Evolutionary conservation across 116 monocot genomes (phyloP), one percentile per base, ranked within the genome.

Genomic region (Posidonia oceanica): DNA sequence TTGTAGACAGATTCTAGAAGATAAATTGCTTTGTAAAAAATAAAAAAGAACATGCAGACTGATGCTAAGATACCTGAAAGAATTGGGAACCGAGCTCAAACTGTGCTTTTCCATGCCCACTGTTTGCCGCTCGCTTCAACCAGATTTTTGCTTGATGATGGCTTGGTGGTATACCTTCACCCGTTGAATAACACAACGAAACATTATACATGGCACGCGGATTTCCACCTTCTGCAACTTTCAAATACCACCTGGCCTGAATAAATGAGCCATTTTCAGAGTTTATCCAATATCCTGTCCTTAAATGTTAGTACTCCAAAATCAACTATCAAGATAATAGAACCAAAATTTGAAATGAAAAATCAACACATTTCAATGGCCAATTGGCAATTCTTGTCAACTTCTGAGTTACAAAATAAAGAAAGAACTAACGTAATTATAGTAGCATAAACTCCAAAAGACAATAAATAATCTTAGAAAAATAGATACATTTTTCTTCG

Each of bases 201-300:
- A 75, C 61, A 54, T 88, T 88, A 76, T 88, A 88, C 88, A 88
- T 88, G 42, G 85, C 84, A 68, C 82, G 82, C 21, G 77, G 70
- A 76, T 88, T 75, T 36, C 88, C 88, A 68, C 80, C 85, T 74
- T 88, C 80, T 62, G 88, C 88, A 60, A 85, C 85, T 80, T 53
- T 77, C 63, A 74, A 39, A 59, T 82, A 88, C 88, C 88, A 88
- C 57, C 75, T 88, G 18, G 80, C 88, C 84, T 88, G 67, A 59
- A 77, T 8, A 38, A 14, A 69, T 54, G 12, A 55, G 55, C 65
- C 13, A 71, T 7, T 59, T 20, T 71, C 53, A 68, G 54, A 68
- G 3, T 53, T 7, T 36, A 29, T 12, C 7, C 52, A 52, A 68
- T 44, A 53, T 15, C 3, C 14, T 13, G 36, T 64, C 39, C 37